These are phyloP conservation scores for Trametes gibbosa DNA, from an alignment of 768 basidiomycete species.

Conservation along the genomic window DNA sequence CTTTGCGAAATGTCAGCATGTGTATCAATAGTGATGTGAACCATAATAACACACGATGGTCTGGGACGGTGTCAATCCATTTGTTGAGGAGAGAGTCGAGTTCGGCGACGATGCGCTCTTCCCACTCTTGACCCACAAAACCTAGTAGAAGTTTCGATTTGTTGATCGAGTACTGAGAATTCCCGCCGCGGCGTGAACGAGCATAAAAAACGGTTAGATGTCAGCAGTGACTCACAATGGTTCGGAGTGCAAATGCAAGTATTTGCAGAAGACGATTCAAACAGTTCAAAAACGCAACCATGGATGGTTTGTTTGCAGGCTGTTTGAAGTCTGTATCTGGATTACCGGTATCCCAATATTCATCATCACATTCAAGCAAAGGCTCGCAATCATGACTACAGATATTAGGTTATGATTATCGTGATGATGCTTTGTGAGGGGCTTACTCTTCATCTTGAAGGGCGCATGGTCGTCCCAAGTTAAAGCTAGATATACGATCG, in stretches of 20 bases:
- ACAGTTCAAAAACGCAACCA: slow-evolving; percentile 54
- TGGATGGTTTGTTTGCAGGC: slow-evolving; percentile 54
- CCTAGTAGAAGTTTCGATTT: slow-evolving; percentile 36
- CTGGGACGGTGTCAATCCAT: slow-evolving; percentile 61
- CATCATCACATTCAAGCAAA: slow-evolving; percentile 63
- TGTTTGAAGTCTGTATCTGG: slow-evolving; percentile 57
- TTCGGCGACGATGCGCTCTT: slow-evolving; percentile 54
- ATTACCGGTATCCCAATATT: slow-evolving; percentile 65
- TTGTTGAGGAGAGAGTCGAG: slow-evolving; percentile 59
- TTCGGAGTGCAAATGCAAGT: slow-evolving; percentile 54
- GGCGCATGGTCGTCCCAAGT: slow-evolving; percentile 60
- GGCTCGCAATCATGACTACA: slow-evolving; percentile 66
- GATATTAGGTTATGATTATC: not conserved
- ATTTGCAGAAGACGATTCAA: slow-evolving; percentile 59
- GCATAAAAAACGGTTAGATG: not conserved
- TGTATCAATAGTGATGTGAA: not conserved
- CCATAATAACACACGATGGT: slow-evolving; percentile 41
- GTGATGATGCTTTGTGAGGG: not conserved
- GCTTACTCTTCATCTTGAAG: slow-evolving; percentile 71
- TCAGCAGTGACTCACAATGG: slow-evolving; percentile 18
- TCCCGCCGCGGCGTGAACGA: not conserved
- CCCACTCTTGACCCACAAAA: slow-evolving; percentile 38
- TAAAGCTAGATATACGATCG: slow-evolving; percentile 42
- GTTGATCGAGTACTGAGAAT: slow-evolving; percentile 43
- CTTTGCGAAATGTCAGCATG: not conserved